A percentile compares a stretch with the other conserved stretches of the same genome.
Evolutionary conservation across 805 yeast species (phyloP).

Genomic region (Yamadazyma nakazawae): DNA sequence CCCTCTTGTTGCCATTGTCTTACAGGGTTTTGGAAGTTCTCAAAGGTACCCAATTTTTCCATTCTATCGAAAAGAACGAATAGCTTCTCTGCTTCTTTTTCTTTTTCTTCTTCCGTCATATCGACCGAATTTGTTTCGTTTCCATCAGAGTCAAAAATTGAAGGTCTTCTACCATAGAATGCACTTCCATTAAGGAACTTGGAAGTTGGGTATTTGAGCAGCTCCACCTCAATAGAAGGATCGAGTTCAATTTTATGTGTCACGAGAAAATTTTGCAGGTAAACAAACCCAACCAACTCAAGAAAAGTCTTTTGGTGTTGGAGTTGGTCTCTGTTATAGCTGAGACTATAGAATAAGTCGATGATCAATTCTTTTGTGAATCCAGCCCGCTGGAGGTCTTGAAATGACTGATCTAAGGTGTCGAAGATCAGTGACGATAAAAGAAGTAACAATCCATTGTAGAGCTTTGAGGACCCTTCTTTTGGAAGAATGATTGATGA

Average conservation of each 20-base stretch:
- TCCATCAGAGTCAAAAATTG: neutral
- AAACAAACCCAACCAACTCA: constrained; percentile 21
- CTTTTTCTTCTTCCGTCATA: constrained; percentile 42
- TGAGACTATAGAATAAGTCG: constrained; percentile 15
- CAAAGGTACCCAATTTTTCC: constrained; percentile 33
- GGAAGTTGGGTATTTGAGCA: constrained; percentile 15
- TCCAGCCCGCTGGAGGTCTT: constrained; percentile 9
- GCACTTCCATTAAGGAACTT: constrained; percentile 12
- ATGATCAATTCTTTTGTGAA: constrained; percentile 15
- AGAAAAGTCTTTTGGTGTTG: constrained; percentile 16
- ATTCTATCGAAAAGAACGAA: constrained; percentile 40
- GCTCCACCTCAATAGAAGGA: constrained; percentile 14
- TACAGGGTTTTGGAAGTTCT: constrained; percentile 38
- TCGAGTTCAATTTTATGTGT: constrained; percentile 15
- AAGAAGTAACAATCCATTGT: constrained; percentile 12
- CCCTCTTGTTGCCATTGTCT: constrained; percentile 35
- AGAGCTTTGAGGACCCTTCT: constrained; percentile 7
- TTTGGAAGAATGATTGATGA: constrained; percentile 10
- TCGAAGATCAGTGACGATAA: constrained; percentile 9
- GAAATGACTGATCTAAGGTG: constrained; percentile 4
- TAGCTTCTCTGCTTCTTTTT: constrained; percentile 42
- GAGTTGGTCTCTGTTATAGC: constrained; percentile 12
- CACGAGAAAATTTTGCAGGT: constrained; percentile 15
- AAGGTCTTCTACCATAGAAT: neutral
- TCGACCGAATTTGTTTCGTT: constrained; percentile 7